phyloP scores from a whole-genome alignment of 139 green algal species.

The Nannochloris sp. region DNA sequence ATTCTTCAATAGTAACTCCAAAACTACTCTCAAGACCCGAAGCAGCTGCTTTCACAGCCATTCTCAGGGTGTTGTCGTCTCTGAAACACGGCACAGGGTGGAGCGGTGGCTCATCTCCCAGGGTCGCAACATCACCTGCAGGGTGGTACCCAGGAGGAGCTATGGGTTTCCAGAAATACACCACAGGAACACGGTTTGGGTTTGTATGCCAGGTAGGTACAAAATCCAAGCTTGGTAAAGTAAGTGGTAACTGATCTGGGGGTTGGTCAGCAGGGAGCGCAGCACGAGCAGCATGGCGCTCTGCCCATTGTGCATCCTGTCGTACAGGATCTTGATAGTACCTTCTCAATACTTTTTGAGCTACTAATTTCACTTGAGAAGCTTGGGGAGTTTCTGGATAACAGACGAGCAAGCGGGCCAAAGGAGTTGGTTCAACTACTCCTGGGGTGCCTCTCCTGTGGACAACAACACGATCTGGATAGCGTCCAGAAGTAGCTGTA shows the following conservation, averaged over 20 bases:
- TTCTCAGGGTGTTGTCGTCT: slow-evolving; percentile 30
- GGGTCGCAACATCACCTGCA: slow-evolving; percentile 60
- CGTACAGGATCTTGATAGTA: slow-evolving; percentile 33
- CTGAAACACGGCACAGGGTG: slow-evolving; percentile 57
- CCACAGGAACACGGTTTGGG: slow-evolving; percentile 18
- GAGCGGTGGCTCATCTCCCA: slow-evolving; percentile 53
- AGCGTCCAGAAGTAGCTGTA: not conserved
- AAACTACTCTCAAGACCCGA: too few species aligned
- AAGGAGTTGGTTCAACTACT: slow-evolving; percentile 38
- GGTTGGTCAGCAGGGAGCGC: not conserved
- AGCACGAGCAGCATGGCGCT: slow-evolving; percentile 7
- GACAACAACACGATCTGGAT: slow-evolving; percentile 54
- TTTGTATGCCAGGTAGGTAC: slow-evolving; percentile 42
- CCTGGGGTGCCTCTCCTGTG: slow-evolving; percentile 56
- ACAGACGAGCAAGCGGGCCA: slow-evolving; percentile 64
- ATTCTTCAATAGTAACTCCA: too few species aligned
- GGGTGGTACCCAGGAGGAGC: slow-evolving; percentile 48
- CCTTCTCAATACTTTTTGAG: slow-evolving; percentile 31
- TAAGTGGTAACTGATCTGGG: slow-evolving; percentile 31
- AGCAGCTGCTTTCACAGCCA: not conserved
- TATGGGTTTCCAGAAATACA: slow-evolving; percentile 62
- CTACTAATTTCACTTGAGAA: slow-evolving; percentile 46
- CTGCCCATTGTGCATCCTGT: slow-evolving; percentile 18
- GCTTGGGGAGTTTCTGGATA: slow-evolving; percentile 52
- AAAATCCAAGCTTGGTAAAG: slow-evolving; percentile 48